Evolutionary conservation across 371 early-diverging fungal genomes (phyloP), one percentile per base, ranked within the genome.

Genomic region (Rhizoclosmatium hyalinum): DNA sequence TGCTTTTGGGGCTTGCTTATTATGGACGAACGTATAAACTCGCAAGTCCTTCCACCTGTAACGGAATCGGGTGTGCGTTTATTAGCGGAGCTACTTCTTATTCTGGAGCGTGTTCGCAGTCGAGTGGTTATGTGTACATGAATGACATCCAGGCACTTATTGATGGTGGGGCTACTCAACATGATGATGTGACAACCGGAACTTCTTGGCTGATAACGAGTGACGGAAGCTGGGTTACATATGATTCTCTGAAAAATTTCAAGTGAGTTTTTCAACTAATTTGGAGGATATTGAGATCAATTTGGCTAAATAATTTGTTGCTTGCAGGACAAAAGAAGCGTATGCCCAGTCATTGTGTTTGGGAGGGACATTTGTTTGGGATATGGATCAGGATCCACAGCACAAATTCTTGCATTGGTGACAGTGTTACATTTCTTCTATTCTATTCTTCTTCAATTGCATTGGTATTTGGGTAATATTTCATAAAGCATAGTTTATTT

Each of bases 1-100:
- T 78, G 41, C 61, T 74, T 58, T 53, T 78, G 39, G 78, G 78
- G 10, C 41, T 78, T 17, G 74, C 78, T 4, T 74, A 56, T 65
- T 74, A 70, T 54, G 78, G 78, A n/a, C 66, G 75, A 41, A 44
- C 67, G 55, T 77, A 73, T 60, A 3, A 32, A 1, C 68, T 73
- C 19, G 3, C 21, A 8, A 4, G 42, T 44, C 73, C 74, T 5
- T 6, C 41, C 8, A 53, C 61, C 1, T 77, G 77, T 53, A 63
- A 50, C 5, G 53, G 68, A 10, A 42, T 39, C 12, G 73, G 73
- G 19, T 77, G 77, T 62, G 4, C 62, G 44, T 73, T 63, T 43
- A 24, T 45, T 6, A 39, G 8, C 17, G 41, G 32, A 6, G 77
- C 63, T 19, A 10, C 8, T 58, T 6, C 43, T 19, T 62, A 68